phyloP scores from a whole-genome alignment of 1,139 yeast species.

The Candida freyschussii region DNA sequence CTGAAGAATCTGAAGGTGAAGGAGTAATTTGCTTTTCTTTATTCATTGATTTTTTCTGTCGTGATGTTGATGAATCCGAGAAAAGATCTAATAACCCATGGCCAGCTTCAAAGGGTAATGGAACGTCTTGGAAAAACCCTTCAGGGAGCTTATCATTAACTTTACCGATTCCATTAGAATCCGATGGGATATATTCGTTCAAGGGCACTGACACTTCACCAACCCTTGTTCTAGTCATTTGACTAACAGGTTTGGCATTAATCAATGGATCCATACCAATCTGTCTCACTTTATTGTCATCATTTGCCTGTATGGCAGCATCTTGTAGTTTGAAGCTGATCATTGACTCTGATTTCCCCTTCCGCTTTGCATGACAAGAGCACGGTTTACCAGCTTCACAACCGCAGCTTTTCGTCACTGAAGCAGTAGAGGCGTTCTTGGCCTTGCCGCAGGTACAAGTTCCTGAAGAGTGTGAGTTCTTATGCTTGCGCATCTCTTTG shows the following conservation, averaged over 20 bases:
- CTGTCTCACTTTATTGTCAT: conserved; percentile 15
- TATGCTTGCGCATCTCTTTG: conserved; percentile 68
- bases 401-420: conserved; percentile 41
- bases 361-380: conserved; percentile 46
- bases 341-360: conserved; percentile 1
- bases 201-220: conserved; percentile 44
- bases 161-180: conserved; percentile 29
- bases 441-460: conserved; percentile 67
- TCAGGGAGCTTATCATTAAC: conserved; percentile 25
- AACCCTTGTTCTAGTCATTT: conserved; percentile 30
- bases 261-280: conserved; percentile 28
- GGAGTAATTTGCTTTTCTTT: no score
- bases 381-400: conserved; percentile 54
- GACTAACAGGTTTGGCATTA: conserved; percentile 26
- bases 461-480: conserved; percentile 55
- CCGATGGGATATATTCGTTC: conserved; percentile 37
- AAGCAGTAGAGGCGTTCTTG: conserved; percentile 26
- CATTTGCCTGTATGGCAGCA: conserved; percentile 1
- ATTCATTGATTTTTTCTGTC: conserved; percentile 3
- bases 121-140: conserved; percentile 29
- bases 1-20: conserved; percentile 7
- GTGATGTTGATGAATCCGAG: conserved; percentile 2
- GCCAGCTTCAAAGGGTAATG: conserved; percentile 31
- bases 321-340: background rate
- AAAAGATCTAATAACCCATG: conserved; percentile 39